Conservation (phyloP, 176 grass and related monocot species). For the Phoenix roebelenii region DNA sequence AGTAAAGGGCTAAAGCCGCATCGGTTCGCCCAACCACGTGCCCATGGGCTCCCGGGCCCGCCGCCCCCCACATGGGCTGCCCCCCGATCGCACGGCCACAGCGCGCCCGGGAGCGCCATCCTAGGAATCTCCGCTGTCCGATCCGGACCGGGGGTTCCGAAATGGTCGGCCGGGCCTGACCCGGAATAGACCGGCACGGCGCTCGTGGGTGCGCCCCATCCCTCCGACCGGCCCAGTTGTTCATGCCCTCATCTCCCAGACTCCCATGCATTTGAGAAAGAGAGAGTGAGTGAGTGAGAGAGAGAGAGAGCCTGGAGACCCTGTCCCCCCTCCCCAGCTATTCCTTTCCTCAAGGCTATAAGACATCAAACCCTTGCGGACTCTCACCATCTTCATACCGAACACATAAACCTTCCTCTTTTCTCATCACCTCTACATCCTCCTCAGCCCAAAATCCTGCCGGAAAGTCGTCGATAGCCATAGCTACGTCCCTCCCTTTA, state of each 20-base stretch:
- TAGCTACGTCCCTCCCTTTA: neutral
- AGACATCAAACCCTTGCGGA: neutral
- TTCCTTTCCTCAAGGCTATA: neutral
- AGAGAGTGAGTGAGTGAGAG: too few relatives aligned
- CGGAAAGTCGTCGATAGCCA: neutral
- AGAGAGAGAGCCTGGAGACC: too few relatives aligned
- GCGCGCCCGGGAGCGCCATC: neutral
- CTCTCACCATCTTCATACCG: neutral
- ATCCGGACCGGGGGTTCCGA: neutral
- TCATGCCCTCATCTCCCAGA: neutral
- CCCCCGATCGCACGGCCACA: too few relatives aligned
- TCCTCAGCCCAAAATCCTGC: neutral
- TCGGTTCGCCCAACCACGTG: too few relatives aligned
- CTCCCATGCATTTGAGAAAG: neutral
- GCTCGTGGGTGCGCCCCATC: neutral
- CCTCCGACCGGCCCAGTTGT: neutral
- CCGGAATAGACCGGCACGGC: too few relatives aligned
- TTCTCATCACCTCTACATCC: neutral
- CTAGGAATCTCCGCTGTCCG: neutral
- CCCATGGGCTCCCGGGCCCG: too few relatives aligned
- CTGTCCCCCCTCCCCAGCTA: neutral
- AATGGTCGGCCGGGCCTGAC: too few relatives aligned
- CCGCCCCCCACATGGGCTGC: too few relatives aligned
- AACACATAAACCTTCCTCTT: neutral
- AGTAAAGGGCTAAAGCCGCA: too few relatives aligned